Evolutionary conservation across 306 rosid species (phyloP), one percentile per base, ranked within the genome.

Genomic region (Cyclanthera cordifolia): DNA sequence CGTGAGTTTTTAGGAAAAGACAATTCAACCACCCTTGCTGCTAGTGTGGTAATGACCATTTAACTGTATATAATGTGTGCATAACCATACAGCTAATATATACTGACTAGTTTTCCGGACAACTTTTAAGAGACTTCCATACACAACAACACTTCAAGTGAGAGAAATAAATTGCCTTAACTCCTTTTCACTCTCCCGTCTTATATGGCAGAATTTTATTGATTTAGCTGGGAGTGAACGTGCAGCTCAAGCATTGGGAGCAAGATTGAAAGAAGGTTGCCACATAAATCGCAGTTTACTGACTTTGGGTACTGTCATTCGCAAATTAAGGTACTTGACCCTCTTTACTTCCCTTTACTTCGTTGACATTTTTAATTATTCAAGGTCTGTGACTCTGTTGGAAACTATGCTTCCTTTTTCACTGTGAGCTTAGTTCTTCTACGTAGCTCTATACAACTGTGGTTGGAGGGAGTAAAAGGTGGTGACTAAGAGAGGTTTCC

Each of bases 161-260:
- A 45, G 75, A 43, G 53, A 20, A 45, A 12, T 10, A 34, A 41
- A 53, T 32, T 1, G 43, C 41, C 59, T 24, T 20, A 43, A 51
- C 17, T 48, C 17, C 47, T 37, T 73, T 82, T 47, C 50, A 14
- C 27, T 20, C 51, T 23, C 46, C 50, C 58, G 5, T 74, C 30
- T 80, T 77, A 76, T 75, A 59, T 69, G 78, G 85, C 95, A 94
- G 99, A 94, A 87, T 79, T 94, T 94, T 81, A 83, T 94, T 77
- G 99, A 94, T 78, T 83, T 94, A 77, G 99, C 99, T 6, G 99
- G 99, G 37, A 94, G 99, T 46, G 99, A 94, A 84, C 96, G 99
- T 60, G 99, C 99, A 72, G 85, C 99, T 78, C 99, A 90, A 80
- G 86, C 90, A 60, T 66, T 85, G 72, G 99, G 99, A 75, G 46